These are phyloP conservation scores for Anthracocystis setariae DNA, from an alignment of 1,284 basidiomycete species.

Conservation along the genomic window DNA sequence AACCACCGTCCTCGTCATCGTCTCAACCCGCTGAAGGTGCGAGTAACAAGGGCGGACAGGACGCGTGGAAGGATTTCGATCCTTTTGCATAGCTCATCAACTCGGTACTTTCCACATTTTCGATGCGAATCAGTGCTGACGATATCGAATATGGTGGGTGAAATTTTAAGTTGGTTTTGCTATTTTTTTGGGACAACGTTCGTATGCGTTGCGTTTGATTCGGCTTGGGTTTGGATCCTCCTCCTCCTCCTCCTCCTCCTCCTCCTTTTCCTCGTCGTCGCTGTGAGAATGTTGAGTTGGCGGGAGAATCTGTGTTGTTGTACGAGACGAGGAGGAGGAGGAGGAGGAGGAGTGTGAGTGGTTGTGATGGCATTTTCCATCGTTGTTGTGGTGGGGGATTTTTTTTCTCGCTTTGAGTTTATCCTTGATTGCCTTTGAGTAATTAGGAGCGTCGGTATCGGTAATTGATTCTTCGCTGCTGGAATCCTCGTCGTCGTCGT, in stretches of 20 bases:
- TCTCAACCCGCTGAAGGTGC: background rate
- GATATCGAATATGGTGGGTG: background rate
- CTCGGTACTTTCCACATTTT: background rate
- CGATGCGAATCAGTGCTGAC: background rate
- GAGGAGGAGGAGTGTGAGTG: background rate
- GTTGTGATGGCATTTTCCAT: background rate
- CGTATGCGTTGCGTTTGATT: constrained; percentile 37
- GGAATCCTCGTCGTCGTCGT: background rate
- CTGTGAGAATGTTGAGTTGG: background rate
- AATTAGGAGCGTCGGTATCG: constrained; percentile 1
- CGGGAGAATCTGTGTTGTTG: no score
- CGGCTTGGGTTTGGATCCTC: background rate
- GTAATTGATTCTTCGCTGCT: background rate
- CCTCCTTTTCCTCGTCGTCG: background rate
- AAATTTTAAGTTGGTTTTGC: constrained; percentile 1
- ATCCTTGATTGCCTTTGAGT: constrained; percentile 5
- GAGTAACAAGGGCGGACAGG: constrained; percentile 1
- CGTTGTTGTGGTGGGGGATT: background rate
- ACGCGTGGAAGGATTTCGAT: constrained; percentile 58
- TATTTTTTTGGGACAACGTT: constrained; percentile 27
- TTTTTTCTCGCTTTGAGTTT: constrained; percentile 20
- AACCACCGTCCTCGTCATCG: background rate
- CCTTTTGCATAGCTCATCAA: constrained; percentile 32
- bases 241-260: constrained; percentile 6
- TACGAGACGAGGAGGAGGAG: no score